A percentile compares a stretch with the other conserved stretches of the same genome.
Evolutionary conservation across 2,329 filamentous ascomycete genomes (phyloP).

Genomic region (Drechslerella stenobrocha): DNA sequence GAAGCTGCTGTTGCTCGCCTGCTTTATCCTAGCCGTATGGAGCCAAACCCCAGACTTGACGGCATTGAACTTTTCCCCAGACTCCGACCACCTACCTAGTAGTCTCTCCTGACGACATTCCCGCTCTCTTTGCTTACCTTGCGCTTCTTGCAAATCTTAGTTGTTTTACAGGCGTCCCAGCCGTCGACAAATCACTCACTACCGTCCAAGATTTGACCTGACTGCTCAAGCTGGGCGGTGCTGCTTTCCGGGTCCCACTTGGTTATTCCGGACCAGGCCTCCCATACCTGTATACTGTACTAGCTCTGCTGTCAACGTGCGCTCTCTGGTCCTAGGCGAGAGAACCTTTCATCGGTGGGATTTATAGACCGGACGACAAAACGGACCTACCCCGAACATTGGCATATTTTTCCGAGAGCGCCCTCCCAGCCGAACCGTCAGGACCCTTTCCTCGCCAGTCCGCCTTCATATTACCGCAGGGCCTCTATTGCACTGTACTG

Average conservation of each 20-base stretch:
- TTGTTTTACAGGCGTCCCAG: constrained; percentile 14
- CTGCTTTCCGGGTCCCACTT: constrained; percentile 22
- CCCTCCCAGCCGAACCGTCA: constrained; percentile 12
- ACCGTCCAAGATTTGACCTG: constrained; percentile 7
- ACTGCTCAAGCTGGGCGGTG: constrained; percentile 8
- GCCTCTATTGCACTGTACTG: constrained; percentile 12
- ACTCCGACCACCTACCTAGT: constrained; percentile 37
- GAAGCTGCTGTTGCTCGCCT: constrained; percentile 47
- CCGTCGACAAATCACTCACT: constrained; percentile 49
- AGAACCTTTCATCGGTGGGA: constrained; percentile 24
- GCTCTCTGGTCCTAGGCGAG: constrained; percentile 33
- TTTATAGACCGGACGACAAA: constrained; percentile 47
- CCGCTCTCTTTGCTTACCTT: constrained; percentile 40
- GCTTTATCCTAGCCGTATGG: constrained; percentile 49
- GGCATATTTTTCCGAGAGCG: constrained; percentile 48
- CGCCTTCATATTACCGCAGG: constrained; percentile 11
- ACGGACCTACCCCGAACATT: constrained; percentile 24
- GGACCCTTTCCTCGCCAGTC: constrained; percentile 8
- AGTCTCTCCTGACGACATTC: constrained; percentile 43
- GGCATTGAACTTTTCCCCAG: constrained; percentile 49
- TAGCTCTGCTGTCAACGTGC: constrained; percentile 36
- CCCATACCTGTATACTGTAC: constrained; percentile 11
- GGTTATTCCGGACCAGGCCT: constrained; percentile 27
- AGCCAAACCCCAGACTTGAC: constrained; percentile 49
- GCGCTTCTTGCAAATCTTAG: constrained; percentile 34